phyloP scores from a whole-genome alignment of 2,329 filamentous ascomycete species.

The Fusarium sp. region DNA sequence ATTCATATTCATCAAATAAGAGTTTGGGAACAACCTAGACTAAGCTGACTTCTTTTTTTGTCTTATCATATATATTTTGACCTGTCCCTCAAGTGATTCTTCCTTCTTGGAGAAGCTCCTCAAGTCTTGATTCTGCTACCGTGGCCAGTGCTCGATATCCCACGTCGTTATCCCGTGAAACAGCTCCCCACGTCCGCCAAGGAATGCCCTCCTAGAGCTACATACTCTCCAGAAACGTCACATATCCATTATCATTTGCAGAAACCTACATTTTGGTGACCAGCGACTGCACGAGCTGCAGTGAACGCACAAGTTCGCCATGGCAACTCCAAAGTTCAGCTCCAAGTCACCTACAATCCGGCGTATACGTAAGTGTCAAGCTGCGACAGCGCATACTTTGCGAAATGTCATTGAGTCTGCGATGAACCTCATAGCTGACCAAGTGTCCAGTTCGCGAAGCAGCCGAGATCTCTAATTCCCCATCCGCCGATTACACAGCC shows the following conservation, averaged over 20 bases:
- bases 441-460: constrained; percentile 79
- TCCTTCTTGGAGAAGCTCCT: background rate
- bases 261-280: background rate
- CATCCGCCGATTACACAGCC: constrained; percentile 87
- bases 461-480: constrained; percentile 81
- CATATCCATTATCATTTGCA: background rate
- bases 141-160: background rate
- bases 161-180: background rate
- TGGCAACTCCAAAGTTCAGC: constrained; percentile 66
- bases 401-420: background rate
- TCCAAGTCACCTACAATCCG: constrained; percentile 86
- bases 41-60: constrained; percentile 2
- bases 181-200: constrained; percentile 22
- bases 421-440: background rate
- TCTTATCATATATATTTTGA: background rate
- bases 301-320: constrained; percentile 30
- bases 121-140: background rate
- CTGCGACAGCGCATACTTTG: background rate
- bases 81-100: background rate
- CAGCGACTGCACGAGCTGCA: background rate
- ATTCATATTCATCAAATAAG: constrained; percentile 22
- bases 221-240: background rate
- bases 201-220: constrained; percentile 11
- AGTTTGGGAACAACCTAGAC: constrained; percentile 15
- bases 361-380: constrained; percentile 75